These are phyloP conservation scores for Rhypophila decipiens DNA, from an alignment of 495 filamentous ascomycete species.

Conservation along the genomic window DNA sequence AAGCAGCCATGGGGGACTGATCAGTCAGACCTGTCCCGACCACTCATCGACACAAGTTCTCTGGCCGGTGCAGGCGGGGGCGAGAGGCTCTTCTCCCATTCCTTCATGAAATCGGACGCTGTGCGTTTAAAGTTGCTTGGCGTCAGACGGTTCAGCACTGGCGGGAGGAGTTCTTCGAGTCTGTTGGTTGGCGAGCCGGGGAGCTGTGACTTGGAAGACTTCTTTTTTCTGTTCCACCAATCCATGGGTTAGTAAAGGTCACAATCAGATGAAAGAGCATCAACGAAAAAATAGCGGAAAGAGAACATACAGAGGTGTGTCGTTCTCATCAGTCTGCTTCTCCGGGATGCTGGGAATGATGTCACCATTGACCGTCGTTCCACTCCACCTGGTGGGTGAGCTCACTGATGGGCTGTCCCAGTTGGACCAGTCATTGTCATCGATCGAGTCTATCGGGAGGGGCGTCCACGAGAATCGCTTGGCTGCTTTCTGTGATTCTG, in stretches of 20 bases:
- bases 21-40: neutral
- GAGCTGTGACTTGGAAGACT: slow-evolving; percentile 14
- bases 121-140: slow-evolving; percentile 62
- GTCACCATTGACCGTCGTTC: slow-evolving; percentile 41
- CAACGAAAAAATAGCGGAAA: neutral
- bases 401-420: slow-evolving; percentile 58
- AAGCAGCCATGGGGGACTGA: neutral
- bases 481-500: slow-evolving; percentile 21
- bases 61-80: slow-evolving; percentile 4
- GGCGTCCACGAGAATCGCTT: slow-evolving; percentile 45
- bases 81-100: slow-evolving; percentile 60
- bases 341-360: slow-evolving; percentile 33
- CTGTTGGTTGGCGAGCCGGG: slow-evolving; percentile 10
- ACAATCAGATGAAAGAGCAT: neutral
- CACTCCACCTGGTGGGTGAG: slow-evolving; percentile 44
- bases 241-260: neutral
- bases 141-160: slow-evolving; percentile 55
- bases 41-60: neutral
- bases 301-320: slow-evolving; percentile 35
- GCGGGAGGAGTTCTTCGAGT: slow-evolving; percentile 57
- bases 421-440: slow-evolving; percentile 66
- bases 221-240: slow-evolving; percentile 12
- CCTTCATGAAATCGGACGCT: slow-evolving; percentile 67
- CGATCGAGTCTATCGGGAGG: slow-evolving; percentile 42
- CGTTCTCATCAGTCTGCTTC: slow-evolving; percentile 29